Conservation (phyloP, 2,329 filamentous ascomycete genomes). For the Cercospora nicotianae region DNA sequence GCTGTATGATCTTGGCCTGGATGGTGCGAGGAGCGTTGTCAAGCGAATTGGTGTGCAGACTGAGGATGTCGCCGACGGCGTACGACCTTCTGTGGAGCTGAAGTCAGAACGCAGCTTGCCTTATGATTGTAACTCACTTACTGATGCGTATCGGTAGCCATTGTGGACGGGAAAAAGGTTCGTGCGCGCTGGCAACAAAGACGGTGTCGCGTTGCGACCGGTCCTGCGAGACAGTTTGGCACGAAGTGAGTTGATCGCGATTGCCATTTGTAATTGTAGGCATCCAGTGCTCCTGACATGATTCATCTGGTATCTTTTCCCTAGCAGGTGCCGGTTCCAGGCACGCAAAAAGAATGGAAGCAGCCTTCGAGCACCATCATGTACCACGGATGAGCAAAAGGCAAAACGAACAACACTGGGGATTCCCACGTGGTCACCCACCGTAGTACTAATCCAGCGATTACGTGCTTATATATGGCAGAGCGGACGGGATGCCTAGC, state of each 20-base stretch:
- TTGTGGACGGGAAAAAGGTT: background rate
- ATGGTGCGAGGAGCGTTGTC: background rate
- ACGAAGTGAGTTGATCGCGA: too few species aligned
- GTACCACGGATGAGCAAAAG: background rate
- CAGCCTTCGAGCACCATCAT: too few species aligned
- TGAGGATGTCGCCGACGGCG: background rate
- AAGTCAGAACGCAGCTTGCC: background rate
- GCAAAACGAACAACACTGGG: conserved; percentile 14
- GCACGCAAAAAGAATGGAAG: too few species aligned
- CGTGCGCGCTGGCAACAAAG: background rate
- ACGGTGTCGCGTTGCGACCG: background rate
- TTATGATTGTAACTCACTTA: background rate
- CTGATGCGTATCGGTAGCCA: background rate
- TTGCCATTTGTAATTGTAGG: too few species aligned
- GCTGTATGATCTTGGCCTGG: background rate
- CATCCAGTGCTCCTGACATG: too few species aligned
- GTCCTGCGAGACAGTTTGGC: background rate
- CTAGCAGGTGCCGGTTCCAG: too few species aligned
- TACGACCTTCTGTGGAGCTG: background rate
- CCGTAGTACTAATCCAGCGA: conserved; percentile 16
- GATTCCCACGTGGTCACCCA: conserved; percentile 14
- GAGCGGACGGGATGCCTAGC: conserved; percentile 11
- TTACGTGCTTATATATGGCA: conserved; percentile 11
- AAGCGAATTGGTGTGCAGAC: background rate
- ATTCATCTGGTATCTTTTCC: too few species aligned